Evolutionary conservation across 192 early-diverging fungal species (phyloP), one percentile per base, ranked within the genome.

Genomic region (Dissophora globulifera): DNA sequence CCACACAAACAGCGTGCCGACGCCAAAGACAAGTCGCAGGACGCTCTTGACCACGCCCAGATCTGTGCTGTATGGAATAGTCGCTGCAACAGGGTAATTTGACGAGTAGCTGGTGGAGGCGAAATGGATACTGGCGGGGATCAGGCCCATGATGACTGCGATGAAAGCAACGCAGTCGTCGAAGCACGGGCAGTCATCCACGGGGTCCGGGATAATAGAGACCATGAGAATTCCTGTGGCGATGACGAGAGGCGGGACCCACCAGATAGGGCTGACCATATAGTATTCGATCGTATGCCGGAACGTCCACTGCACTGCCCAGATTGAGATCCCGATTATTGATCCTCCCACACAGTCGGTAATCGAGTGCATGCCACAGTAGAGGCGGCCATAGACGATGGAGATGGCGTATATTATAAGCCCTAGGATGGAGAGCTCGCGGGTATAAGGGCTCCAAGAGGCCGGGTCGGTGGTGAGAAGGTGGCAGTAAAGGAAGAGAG

Each of bases 281-380:
- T 66, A 66, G 27, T 68, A 54, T 43, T 79, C 70, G 46, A 67
- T 57, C 26, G 67, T 56, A 4, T 50, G 25, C 25, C 74, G 58
- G 52, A 78, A 86, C 11, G 59, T 81, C 88, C 87, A 90, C 32
- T 89, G 88, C 13, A 68, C 38, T 38, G 82, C 80, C 38, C 86
- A 91, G 23, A 95, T 75, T 0, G 67, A 47, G 22, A 72, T 63
- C 25, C 92, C 95, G 40, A 96, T 74, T 9, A 88, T 5, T 13
- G 80, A 68, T 19, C 94, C 95, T 54, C 91, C 93, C 9, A 76
- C 29, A 19, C 72, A 76, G 38, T 76, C 72, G 35, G 92, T 84
- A 38, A 94, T 78, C 3, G 88, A 90, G 82, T 97, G 95, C 87
- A 97, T 92, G 4, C 94, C 95, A 67, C 91, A 94, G 66, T 95